A percentile compares a stretch with the other conserved stretches of the same genome.
These are phyloP conservation scores for Anacardium occidentale DNA, from an alignment of 345 rosid genomes.

Conservation along the genomic window DNA sequence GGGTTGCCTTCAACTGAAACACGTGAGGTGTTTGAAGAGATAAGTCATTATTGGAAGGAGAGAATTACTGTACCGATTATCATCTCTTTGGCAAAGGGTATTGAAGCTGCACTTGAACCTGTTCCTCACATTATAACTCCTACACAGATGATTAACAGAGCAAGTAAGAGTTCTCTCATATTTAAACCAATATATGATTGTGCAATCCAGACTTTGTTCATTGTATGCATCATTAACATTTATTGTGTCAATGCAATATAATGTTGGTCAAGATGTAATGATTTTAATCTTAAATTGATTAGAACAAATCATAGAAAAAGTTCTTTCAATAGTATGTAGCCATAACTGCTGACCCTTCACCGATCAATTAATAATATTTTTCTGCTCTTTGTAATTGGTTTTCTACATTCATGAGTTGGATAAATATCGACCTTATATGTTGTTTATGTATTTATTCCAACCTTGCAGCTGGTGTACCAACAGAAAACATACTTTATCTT, in stretches of 20 bases:
- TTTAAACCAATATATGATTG: background rate
- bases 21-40: conserved; percentile 59
- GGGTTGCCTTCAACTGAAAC: conserved; percentile 86
- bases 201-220: background rate
- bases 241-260: background rate
- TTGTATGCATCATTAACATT: background rate
- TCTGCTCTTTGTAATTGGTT: background rate
- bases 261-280: background rate
- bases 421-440: background rate
- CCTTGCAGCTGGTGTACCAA: conserved; percentile 58
- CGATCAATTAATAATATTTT: background rate
- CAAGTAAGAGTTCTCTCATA: conserved; percentile 45
- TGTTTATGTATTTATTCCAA: background rate
- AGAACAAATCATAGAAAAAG: background rate
- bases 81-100: conserved; percentile 73
- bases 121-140: conserved; percentile 76
- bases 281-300: background rate
- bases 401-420: background rate
- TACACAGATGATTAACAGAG: conserved; percentile 65
- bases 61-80: conserved; percentile 63
- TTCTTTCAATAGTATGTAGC: background rate
- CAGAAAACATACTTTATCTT: conserved; percentile 70
- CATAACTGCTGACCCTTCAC: background rate
- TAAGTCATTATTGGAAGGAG: conserved; percentile 71
- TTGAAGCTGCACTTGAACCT: conserved; percentile 72